These are phyloP conservation scores for Austroboletus rostrupii DNA, from an alignment of 1,284 basidiomycete species.

Conservation along the genomic window DNA sequence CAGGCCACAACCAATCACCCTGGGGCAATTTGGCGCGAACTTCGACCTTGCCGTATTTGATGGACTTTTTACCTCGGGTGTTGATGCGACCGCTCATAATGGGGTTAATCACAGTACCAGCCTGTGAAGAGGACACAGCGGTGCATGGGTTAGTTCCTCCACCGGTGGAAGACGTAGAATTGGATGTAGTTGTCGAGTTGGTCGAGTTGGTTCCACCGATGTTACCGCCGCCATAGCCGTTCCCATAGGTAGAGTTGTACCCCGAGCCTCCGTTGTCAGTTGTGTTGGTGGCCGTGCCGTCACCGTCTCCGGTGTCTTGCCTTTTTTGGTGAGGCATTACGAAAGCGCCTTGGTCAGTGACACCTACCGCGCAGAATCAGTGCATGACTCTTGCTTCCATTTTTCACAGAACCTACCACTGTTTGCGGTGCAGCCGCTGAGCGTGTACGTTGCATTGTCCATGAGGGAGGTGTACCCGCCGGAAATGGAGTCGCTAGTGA, in stretches of 20 bases:
- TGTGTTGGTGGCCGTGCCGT: background rate
- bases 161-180: constrained; percentile 19
- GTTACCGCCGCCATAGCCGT: background rate
- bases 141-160: constrained; percentile 32
- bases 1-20: constrained; percentile 79
- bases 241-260: background rate
- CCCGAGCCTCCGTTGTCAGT: background rate
- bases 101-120: constrained; percentile 72
- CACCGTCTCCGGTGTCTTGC: constrained; percentile 19
- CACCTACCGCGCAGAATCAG: constrained; percentile 7
- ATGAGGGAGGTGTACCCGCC: constrained; percentile 54
- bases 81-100: constrained; percentile 72
- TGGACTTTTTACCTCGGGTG: constrained; percentile 57
- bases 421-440: constrained; percentile 60
- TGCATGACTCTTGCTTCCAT: background rate
- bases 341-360: constrained; percentile 16
- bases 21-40: constrained; percentile 42
- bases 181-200: constrained; percentile 21
- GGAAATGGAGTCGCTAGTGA: constrained; percentile 58
- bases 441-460: constrained; percentile 62
- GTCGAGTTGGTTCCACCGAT: constrained; percentile 23
- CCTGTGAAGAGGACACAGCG: constrained; percentile 57
- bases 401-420: constrained; percentile 10
- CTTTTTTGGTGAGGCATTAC: constrained; percentile 20
- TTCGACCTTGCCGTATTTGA: constrained; percentile 73